A percentile compares a stretch with the other conserved stretches of the same genome.
phyloP scores from a whole-genome alignment of 2,329 filamentous ascomycete species.

The Madurella fahalii region DNA sequence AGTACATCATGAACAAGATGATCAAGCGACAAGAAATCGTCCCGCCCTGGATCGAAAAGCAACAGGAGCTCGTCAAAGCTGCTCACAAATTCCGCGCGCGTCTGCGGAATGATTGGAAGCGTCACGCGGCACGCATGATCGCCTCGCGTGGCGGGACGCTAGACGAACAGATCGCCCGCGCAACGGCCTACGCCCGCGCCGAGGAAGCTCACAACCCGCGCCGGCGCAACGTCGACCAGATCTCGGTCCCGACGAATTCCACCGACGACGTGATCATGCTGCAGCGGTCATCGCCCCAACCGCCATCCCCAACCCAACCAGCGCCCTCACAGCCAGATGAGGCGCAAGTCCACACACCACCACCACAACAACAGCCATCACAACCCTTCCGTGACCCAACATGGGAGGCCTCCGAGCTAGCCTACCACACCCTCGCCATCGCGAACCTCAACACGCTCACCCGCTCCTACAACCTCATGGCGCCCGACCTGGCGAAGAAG shows the following conservation, averaged over 20 bases:
- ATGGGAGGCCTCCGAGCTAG: slow-evolving; percentile 69
- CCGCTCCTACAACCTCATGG: slow-evolving; percentile 91
- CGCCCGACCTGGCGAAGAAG: slow-evolving; percentile 86
- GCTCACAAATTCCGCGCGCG: slow-evolving; percentile 66
- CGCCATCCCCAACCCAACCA: not conserved
- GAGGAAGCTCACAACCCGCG: slow-evolving; percentile 64
- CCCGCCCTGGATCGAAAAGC: slow-evolving; percentile 98
- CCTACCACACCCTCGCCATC: slow-evolving; percentile 74
- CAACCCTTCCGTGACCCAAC: slow-evolving; percentile 71
- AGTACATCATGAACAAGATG: slow-evolving; percentile 98
- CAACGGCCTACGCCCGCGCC: slow-evolving; percentile 69
- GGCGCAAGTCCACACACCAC: slow-evolving; percentile 27
- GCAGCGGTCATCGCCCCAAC: slow-evolving; percentile 31
- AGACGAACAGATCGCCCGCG: slow-evolving; percentile 66
- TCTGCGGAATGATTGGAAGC: slow-evolving; percentile 78
- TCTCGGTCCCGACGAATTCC: slow-evolving; percentile 42
- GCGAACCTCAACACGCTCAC: slow-evolving; percentile 74
- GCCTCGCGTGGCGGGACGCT: slow-evolving; percentile 71
- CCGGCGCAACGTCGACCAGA: slow-evolving; percentile 42
- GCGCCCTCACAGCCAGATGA: slow-evolving; percentile 1
- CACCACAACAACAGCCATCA: no score
- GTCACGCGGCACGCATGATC: slow-evolving; percentile 76
- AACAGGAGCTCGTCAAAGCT: slow-evolving; percentile 77
- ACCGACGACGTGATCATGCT: slow-evolving; percentile 49
- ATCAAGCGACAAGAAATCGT: slow-evolving; percentile 94